These are phyloP conservation scores for Aspergillus saccharolyticus DNA, from an alignment of 495 filamentous ascomycete species.

Conservation along the genomic window DNA sequence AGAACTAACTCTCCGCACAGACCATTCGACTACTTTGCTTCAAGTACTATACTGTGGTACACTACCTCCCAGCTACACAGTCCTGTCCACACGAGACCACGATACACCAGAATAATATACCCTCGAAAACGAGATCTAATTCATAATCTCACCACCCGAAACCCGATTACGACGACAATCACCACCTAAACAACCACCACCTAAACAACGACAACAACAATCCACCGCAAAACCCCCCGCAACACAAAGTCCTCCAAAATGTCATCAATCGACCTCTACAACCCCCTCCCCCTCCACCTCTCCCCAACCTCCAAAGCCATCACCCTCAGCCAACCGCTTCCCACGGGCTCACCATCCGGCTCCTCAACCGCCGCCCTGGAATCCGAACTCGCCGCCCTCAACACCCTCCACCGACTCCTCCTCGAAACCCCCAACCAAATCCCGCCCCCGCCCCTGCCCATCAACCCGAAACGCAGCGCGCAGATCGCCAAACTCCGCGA, in stretches of 20 bases:
- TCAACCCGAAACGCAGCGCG: slow-evolving; percentile 79
- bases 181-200: not conserved
- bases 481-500: slow-evolving; percentile 90
- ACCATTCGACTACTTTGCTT: not conserved
- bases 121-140: too few relatives aligned
- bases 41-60: not conserved
- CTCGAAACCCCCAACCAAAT: slow-evolving; percentile 48
- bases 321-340: slow-evolving; percentile 50
- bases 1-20: not conserved
- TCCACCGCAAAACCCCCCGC: slow-evolving; percentile 3
- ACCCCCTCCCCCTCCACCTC: slow-evolving; percentile 71
- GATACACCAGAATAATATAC: too few relatives aligned
- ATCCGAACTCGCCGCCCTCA: slow-evolving; percentile 64
- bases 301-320: slow-evolving; percentile 75
- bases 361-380: slow-evolving; percentile 43
- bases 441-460: slow-evolving; percentile 74
- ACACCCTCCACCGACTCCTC: slow-evolving; percentile 68
- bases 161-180: not conserved
- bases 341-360: slow-evolving; percentile 22
- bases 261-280: slow-evolving; percentile 64
- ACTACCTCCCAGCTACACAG: too few relatives aligned
- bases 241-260: slow-evolving; percentile 21
- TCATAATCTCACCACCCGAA: not conserved
- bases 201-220: slow-evolving; percentile 2
- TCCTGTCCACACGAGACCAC: too few relatives aligned